Base-by-base conservation (phyloP, 2,329 filamentous ascomycete genomes). In the Iodosphaeria phyllophila region DNA sequence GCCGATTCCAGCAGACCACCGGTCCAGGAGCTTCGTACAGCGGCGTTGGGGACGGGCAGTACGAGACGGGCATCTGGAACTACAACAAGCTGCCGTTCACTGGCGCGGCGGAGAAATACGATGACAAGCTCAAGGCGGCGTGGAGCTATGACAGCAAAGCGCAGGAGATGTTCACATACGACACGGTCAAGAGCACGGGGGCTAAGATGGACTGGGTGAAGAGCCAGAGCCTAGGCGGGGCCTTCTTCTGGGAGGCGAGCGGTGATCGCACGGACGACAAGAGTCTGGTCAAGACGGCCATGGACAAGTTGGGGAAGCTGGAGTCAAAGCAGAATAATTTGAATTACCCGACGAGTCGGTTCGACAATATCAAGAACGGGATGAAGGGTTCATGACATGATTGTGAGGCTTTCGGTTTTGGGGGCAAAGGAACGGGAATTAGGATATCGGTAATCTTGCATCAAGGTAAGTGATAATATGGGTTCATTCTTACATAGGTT, bases 221-320 rank as follows among this genome's bases (percentile, higher is more conserved):
- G 35, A 38, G 51, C 13, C 55, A 57, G 26, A 54, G 62, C 0
- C 59, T 91, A 1, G 79, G 75, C 1, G 80, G 80, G 8, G 72
- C 66, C 1, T 78, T 89, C 57, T 91, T 76, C 63, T 92, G 80
- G 80, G 79, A 91, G 47, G 73, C 68, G 7, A 75, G 67, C 34
- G 72, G 68, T 8, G 80, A 91, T 39, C 52, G 46, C 33, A 36
- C 32, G 1, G 60, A 54, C 16, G 40, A 38, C 1, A 32, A 37
- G 12, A 82, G 74, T 37, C 49, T 89, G 32, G 65, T 78, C 12
- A 44, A 50, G 11, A 58, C 58, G 6, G 41, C 65, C 32, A 56
- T 58, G 3, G 47, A 46, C 19, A 42, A 37, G 4, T 44, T 73
- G 32, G 56, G 56, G 5, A 43, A 42, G 3, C 43, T 73, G 8